These are phyloP conservation scores for Xylaria sp. DNA, from an alignment of 2,329 filamentous ascomycete genomes.

Conservation along the genomic window DNA sequence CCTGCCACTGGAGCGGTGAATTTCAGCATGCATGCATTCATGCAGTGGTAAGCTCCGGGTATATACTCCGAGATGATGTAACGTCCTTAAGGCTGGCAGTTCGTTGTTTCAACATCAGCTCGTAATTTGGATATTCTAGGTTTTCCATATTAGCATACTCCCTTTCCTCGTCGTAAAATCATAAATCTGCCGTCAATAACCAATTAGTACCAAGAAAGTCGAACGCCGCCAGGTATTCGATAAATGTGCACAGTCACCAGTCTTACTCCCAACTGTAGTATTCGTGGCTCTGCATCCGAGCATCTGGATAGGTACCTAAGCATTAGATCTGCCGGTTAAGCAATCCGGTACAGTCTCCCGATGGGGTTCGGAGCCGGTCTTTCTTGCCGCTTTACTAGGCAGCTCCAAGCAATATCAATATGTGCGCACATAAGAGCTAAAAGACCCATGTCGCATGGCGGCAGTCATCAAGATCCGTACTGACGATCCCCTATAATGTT, in stretches of 20 bases:
- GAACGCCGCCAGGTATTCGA: neutral
- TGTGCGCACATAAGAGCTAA: constrained; percentile 3
- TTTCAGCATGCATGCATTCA: constrained; percentile 30
- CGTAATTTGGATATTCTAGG: neutral
- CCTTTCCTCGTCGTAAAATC: neutral
- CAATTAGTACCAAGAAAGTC: neutral
- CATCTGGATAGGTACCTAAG: neutral
- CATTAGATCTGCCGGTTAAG: constrained; percentile 19
- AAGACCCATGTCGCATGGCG: constrained; percentile 6
- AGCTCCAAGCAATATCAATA: constrained; percentile 6
- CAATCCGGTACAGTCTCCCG: constrained; percentile 33
- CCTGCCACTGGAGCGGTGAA: constrained; percentile 14
- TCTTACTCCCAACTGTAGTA: neutral
- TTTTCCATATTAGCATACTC: neutral
- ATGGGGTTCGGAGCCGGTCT: constrained; percentile 23
- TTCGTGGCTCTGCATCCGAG: neutral
- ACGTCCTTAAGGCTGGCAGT: constrained; percentile 23
- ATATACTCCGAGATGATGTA: constrained; percentile 36
- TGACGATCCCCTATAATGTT: neutral
- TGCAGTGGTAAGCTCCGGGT: constrained; percentile 36
- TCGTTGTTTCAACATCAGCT: constrained; percentile 31
- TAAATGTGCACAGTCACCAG: neutral
- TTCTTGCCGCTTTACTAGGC: constrained; percentile 1
- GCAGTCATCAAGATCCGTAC: constrained; percentile 2
- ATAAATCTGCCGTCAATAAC: neutral